Percentiles rank a stretch among this genome's conserved stretches.
phyloP scores from a whole-genome alignment of 768 basidiomycete species.

The Psilocybe tampanensis region DNA sequence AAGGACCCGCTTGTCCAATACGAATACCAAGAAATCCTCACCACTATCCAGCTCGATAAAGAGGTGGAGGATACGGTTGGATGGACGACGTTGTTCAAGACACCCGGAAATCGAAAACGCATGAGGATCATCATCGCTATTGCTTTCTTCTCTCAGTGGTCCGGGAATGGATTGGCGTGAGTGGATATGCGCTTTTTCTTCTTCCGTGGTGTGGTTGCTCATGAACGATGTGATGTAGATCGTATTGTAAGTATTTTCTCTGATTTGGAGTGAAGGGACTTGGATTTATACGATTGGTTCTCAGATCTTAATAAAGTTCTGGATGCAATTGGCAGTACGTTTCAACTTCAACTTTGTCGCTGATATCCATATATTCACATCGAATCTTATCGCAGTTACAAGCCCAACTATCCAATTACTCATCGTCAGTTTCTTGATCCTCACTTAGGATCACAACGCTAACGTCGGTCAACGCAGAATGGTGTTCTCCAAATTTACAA shows the following conservation, averaged over 20 bases:
- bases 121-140: conserved; percentile 59
- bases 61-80: conserved; percentile 41
- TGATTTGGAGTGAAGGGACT: neutral
- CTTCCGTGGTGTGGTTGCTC: neutral
- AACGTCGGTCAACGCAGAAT: conserved; percentile 37
- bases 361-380: neutral
- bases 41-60: conserved; percentile 46
- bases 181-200: neutral
- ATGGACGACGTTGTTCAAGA: conserved; percentile 47
- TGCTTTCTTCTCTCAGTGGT: conserved; percentile 63
- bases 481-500: conserved; percentile 56
- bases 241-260: conserved; percentile 42
- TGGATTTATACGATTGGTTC: neutral
- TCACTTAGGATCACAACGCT: neutral
- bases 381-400: conserved; percentile 30
- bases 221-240: conserved; percentile 30
- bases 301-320: conserved; percentile 54
- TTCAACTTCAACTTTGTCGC: neutral
- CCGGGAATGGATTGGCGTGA: conserved; percentile 50
- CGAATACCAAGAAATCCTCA: conserved; percentile 65
- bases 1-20: conserved; percentile 58
- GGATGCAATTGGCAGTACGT: conserved; percentile 44
- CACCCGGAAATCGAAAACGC: conserved; percentile 52
- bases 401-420: conserved; percentile 42
- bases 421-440: conserved; percentile 38